phyloP scores from a whole-genome alignment of 495 filamentous ascomycete genomes.

The Hypoxylon rickii region DNA sequence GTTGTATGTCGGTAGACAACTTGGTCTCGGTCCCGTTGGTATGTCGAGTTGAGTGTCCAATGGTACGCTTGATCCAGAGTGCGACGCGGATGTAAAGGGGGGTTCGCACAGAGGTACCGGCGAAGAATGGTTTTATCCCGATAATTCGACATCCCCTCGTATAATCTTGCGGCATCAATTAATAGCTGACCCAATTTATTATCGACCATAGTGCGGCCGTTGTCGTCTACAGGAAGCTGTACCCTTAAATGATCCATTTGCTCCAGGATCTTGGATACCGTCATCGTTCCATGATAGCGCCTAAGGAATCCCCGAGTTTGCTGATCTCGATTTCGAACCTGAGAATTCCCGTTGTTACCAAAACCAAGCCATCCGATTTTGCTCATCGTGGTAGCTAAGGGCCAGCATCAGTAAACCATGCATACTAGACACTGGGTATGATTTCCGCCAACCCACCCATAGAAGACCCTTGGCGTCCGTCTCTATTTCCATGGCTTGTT shows the following conservation, averaged over 20 bases:
- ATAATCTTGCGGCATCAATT: conserved; percentile 43
- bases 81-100: conserved; percentile 67
- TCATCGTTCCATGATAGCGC: too few relatives aligned
- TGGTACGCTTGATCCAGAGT: conserved; percentile 75
- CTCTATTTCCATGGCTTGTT: too few relatives aligned
- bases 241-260: too few relatives aligned
- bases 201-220: conserved; percentile 36
- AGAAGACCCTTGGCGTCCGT: too few relatives aligned
- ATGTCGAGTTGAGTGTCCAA: conserved; percentile 63
- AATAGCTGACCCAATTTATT: conserved; percentile 43
- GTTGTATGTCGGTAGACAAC: conserved; percentile 64
- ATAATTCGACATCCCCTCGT: conserved; percentile 47
- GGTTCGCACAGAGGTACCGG: conserved; percentile 57
- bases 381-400: too few relatives aligned
- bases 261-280: neutral
- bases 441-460: too few relatives aligned
- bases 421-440: too few relatives aligned
- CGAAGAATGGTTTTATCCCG: conserved; percentile 64
- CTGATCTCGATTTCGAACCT: too few relatives aligned
- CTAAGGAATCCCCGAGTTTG: too few relatives aligned
- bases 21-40: conserved; percentile 66
- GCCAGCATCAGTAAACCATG: too few relatives aligned
- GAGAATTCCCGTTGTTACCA: too few relatives aligned
- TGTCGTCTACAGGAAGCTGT: conserved; percentile 13
- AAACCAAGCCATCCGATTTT: too few relatives aligned